Evolutionary conservation across 2,329 filamentous ascomycete genomes (phyloP).

Genomic region (Paecilomyces fulvus): DNA sequence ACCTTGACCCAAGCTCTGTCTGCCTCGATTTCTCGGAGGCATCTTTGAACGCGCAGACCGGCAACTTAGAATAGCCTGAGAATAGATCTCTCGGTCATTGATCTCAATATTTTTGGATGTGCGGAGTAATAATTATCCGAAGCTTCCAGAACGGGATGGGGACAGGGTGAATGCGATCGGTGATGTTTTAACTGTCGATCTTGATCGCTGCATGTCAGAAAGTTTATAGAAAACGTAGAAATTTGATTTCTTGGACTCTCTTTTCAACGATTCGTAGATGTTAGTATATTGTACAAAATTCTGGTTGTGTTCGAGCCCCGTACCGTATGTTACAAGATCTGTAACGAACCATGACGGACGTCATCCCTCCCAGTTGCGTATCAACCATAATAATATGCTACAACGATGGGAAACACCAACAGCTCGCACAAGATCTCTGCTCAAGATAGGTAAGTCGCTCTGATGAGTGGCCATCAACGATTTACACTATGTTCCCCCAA

Average conservation of each 20-base stretch:
- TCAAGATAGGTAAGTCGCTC: conserved; percentile 69
- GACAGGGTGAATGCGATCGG: background rate
- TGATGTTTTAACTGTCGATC: background rate
- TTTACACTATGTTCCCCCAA: background rate
- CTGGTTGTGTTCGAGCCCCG: background rate
- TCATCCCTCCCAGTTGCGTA: conserved; percentile 7
- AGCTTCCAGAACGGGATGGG: background rate
- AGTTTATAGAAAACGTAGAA: background rate
- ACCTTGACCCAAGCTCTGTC: conserved; percentile 44
- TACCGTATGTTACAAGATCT: background rate
- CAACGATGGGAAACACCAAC: conserved; percentile 54
- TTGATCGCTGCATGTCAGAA: background rate
- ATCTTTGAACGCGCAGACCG: conserved; percentile 14
- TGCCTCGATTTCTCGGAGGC: conserved; percentile 31
- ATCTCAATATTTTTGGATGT: background rate
- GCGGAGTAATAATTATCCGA: background rate
- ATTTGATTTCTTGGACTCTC: background rate
- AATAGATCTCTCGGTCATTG: background rate
- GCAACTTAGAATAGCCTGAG: background rate
- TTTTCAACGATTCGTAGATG: background rate
- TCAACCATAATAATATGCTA: conserved; percentile 18
- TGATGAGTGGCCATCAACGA: background rate
- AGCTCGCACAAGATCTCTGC: conserved; percentile 60
- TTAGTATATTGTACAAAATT: background rate
- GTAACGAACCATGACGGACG: conserved; percentile 5